A percentile compares a stretch with the other conserved stretches of the same genome.
Conservation (phyloP, 1,139 yeast species). For the Blastobotrys malaysiensis region DNA sequence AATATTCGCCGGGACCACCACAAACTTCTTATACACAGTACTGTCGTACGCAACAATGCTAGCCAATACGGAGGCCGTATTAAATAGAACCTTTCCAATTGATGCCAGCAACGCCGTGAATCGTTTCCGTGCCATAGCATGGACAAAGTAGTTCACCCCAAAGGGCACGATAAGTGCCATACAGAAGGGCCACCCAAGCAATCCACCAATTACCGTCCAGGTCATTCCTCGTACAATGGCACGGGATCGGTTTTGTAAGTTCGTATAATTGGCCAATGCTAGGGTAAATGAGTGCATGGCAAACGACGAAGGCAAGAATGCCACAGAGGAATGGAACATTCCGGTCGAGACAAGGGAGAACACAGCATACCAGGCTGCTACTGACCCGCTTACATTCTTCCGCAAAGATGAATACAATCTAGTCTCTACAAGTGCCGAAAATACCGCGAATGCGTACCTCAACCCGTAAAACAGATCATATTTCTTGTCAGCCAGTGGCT, state of each 20-base stretch:
- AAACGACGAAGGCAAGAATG: conserved; percentile 78
- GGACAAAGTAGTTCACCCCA: conserved; percentile 25
- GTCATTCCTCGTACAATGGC: conserved; percentile 41
- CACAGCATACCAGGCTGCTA: conserved; percentile 57
- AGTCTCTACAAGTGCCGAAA: conserved; percentile 52
- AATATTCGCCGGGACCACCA: conserved; percentile 76
- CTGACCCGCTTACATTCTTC: conserved; percentile 31
- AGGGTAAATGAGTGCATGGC: conserved; percentile 66
- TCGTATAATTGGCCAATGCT: conserved; percentile 41
- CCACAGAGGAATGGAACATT: conserved; percentile 79
- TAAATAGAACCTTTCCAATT: conserved; percentile 9
- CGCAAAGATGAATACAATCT: conserved; percentile 44
- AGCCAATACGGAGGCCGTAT: conserved; percentile 21
- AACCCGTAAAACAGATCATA: conserved; percentile 42
- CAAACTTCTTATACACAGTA: conserved; percentile 53
- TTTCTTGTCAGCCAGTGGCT: conserved; percentile 13
- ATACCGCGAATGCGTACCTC: conserved; percentile 48
- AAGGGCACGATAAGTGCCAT: conserved; percentile 61
- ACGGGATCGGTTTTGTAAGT: conserved; percentile 12
- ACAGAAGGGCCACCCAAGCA: conserved; percentile 91
- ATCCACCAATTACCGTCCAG: conserved; percentile 59
- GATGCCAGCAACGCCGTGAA: conserved; percentile 8
- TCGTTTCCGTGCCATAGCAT: neutral
- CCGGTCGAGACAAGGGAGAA: conserved; percentile 52
- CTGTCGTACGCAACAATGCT: conserved; percentile 52